Evolutionary conservation across 495 filamentous ascomycete genomes (phyloP).

Genomic region (Neurospora discreta): DNA sequence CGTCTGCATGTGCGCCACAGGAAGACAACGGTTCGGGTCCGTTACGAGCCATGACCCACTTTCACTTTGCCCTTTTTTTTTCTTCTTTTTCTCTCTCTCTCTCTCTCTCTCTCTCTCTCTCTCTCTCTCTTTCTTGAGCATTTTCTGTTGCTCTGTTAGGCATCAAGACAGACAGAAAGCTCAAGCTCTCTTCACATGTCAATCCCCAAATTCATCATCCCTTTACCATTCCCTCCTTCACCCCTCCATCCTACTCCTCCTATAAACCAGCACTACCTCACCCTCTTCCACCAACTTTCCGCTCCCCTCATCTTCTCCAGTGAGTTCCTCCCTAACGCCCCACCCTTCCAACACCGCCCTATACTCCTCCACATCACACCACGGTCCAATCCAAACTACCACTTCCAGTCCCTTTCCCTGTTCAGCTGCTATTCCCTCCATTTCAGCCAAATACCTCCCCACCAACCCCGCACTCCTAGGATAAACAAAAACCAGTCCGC

Average conservation of each 20-base stretch:
- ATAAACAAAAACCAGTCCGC: slow-evolving; percentile 16
- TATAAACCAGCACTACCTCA: slow-evolving; percentile 7
- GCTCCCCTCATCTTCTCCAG: not conserved
- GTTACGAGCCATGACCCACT: not conserved
- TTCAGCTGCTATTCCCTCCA: not conserved
- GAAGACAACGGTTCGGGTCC: not conserved
- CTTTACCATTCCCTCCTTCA: not conserved
- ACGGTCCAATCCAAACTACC: slow-evolving; percentile 18
- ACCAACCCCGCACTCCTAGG: slow-evolving; percentile 10
- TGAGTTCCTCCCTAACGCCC: slow-evolving; percentile 1
- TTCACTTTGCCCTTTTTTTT: too few relatives aligned
- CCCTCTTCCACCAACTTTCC: slow-evolving; percentile 11
- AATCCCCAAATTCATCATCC: not conserved
- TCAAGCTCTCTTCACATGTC: not conserved
- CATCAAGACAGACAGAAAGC: not conserved
- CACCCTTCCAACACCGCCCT: slow-evolving; percentile 1
- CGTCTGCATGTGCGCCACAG: not conserved
- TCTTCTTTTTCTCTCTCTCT: not conserved
- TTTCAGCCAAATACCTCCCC: slow-evolving; percentile 5
- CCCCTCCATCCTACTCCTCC: not conserved
- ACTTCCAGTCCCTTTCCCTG: not conserved
- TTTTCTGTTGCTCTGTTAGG: not conserved
- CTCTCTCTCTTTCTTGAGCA: too few relatives aligned
- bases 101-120: too few relatives aligned
- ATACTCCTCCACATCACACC: slow-evolving; percentile 14